These are phyloP conservation scores for Pleurozium schreberi DNA, from an alignment of 225 moss, liverwort and hornwort species.

Conservation along the genomic window DNA sequence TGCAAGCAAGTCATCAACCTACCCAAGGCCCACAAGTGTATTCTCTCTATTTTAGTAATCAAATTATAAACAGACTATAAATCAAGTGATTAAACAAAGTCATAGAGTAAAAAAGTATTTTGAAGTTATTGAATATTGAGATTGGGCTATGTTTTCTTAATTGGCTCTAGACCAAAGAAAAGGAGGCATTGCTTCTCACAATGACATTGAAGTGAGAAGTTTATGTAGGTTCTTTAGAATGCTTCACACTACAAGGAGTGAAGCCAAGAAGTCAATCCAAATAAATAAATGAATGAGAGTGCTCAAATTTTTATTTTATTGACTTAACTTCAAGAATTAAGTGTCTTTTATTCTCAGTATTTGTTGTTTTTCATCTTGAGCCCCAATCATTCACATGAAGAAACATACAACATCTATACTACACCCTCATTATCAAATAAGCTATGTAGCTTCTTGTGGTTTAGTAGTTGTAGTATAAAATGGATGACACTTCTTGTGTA, in stretches of 20 bases:
- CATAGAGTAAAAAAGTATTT: background rate
- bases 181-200: background rate
- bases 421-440: background rate
- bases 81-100: background rate
- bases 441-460: background rate
- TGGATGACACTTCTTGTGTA: no score
- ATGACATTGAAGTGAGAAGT: background rate
- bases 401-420: background rate
- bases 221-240: background rate
- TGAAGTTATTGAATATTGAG: background rate
- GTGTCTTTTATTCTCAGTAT: background rate
- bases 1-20: constrained; percentile 70
- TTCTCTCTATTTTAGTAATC: background rate
- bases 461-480: background rate
- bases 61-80: background rate
- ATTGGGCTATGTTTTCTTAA: background rate
- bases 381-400: background rate
- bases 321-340: background rate
- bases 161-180: background rate
- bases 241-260: background rate
- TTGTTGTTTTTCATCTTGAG: background rate
- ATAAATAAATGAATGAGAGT: background rate
- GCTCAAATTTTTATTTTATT: background rate
- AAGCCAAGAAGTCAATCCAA: no score
- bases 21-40: background rate